Percentiles rank a stretch among this genome's conserved stretches.
phyloP scores from a whole-genome alignment of 164 flowering plant species.

The Berberis vulgaris region DNA sequence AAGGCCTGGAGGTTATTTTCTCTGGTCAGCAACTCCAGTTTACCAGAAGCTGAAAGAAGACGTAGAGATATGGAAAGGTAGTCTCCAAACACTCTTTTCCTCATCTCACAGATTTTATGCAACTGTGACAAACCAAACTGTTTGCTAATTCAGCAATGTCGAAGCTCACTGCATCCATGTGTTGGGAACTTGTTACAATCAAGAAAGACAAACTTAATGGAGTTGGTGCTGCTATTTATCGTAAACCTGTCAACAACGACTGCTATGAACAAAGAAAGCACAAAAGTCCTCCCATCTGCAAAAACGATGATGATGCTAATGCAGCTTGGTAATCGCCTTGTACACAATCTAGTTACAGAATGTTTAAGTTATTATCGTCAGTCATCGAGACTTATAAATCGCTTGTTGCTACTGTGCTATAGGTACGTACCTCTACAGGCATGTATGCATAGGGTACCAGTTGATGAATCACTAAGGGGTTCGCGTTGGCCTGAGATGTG shows the following conservation, averaged over 20 bases:
- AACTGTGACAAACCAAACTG: slow-evolving; percentile 5
- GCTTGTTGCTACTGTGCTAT: slow-evolving; percentile 2
- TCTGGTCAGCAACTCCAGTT: slow-evolving; percentile 98
- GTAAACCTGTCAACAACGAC: slow-evolving; percentile 57
- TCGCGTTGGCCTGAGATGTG: slow-evolving; percentile 67
- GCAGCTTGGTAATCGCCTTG: slow-evolving; percentile 57
- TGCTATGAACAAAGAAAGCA: slow-evolving; percentile 60
- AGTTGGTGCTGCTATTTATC: slow-evolving; percentile 61
- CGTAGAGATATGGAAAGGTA: slow-evolving; percentile 88
- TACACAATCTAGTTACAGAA: no score
- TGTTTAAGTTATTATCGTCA: no score
- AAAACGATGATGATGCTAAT: slow-evolving; percentile 62
- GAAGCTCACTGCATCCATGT: slow-evolving; percentile 52
- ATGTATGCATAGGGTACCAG: slow-evolving; percentile 70
- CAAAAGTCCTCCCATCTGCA: slow-evolving; percentile 63
- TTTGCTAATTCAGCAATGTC: slow-evolving; percentile 46
- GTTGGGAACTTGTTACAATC: slow-evolving; percentile 76
- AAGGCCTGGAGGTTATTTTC: slow-evolving; percentile 86
- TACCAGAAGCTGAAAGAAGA: slow-evolving; percentile 82
- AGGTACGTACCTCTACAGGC: slow-evolving; percentile 91
- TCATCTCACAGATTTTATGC: background rate
- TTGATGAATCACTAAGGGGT: slow-evolving; percentile 45
- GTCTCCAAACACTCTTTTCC: background rate
- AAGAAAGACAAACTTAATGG: slow-evolving; percentile 51
- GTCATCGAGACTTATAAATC: no score